Evolutionary conservation across 345 rosid genomes (phyloP).

Genomic region (Lenwebbia sp.): DNA sequence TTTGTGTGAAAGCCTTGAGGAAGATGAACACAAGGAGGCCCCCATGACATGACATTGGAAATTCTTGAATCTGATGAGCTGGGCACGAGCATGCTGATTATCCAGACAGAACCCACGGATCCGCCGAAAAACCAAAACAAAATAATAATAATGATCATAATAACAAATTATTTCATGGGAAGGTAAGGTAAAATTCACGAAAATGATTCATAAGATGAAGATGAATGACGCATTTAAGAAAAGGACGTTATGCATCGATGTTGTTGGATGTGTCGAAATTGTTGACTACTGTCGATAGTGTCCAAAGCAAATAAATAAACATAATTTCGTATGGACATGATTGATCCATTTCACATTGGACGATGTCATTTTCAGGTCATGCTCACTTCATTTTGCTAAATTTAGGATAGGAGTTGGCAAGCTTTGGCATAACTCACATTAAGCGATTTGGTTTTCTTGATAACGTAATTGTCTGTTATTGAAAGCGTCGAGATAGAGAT

Average conservation of each 20-base stretch:
- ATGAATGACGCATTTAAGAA: background rate
- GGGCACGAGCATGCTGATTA: background rate
- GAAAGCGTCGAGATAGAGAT: background rate
- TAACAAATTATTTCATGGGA: background rate
- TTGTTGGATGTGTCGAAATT: background rate
- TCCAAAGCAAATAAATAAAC: background rate
- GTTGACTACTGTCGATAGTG: background rate
- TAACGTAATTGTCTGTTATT: too few species aligned
- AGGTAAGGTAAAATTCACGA: too few species aligned
- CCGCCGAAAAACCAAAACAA: background rate
- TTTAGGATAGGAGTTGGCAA: background rate
- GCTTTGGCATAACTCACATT: background rate
- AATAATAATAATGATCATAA: too few species aligned
- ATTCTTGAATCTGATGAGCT: background rate
- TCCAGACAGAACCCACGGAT: background rate
- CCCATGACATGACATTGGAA: background rate
- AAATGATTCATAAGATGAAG: too few species aligned
- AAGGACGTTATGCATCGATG: background rate
- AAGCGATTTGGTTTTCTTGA: background rate
- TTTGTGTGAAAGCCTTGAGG: background rate
- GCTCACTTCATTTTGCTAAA: background rate
- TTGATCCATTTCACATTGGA: background rate
- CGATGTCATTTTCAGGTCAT: background rate
- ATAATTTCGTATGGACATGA: background rate
- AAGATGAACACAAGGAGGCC: background rate